These are phyloP conservation scores for Podaxis sp. DNA, from an alignment of 768 basidiomycete genomes.

Conservation along the genomic window DNA sequence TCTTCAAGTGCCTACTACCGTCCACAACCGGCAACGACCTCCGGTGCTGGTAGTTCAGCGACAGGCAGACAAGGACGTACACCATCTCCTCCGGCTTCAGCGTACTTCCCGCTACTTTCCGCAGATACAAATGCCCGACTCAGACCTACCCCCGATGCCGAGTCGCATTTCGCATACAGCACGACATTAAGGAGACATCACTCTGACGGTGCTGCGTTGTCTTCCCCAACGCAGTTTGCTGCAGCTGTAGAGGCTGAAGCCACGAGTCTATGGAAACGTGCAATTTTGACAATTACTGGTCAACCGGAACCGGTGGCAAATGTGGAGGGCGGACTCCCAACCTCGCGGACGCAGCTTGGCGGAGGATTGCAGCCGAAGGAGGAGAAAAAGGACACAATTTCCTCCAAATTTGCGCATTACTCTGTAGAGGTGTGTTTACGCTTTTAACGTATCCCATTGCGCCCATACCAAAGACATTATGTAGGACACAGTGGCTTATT, in stretches of 20 bases:
- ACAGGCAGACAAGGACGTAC: constrained; percentile 19
- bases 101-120: constrained; percentile 66
- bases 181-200: constrained; percentile 73
- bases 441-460: constrained; percentile 2
- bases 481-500: constrained; percentile 73
- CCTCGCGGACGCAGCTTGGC: constrained; percentile 16
- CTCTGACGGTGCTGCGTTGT: constrained; percentile 38
- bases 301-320: constrained; percentile 31
- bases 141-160: constrained; percentile 59
- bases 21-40: constrained; percentile 19
- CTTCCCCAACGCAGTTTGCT: constrained; percentile 45
- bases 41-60: not conserved
- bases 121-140: constrained; percentile 44
- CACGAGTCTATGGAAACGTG: constrained; percentile 46
- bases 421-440: constrained; percentile 52
- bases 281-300: constrained; percentile 36
- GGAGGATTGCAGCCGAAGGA: constrained; percentile 21
- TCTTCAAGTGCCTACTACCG: constrained; percentile 32
- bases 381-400: constrained; percentile 48
- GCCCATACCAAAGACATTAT: constrained; percentile 5
- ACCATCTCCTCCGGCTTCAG: constrained; percentile 74
- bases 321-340: constrained; percentile 25
- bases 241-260: constrained; percentile 45
- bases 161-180: constrained; percentile 77
- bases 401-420: constrained; percentile 63